Conservation (phyloP, 2,329 filamentous ascomycete species). For the Fusarium algeriense region DNA sequence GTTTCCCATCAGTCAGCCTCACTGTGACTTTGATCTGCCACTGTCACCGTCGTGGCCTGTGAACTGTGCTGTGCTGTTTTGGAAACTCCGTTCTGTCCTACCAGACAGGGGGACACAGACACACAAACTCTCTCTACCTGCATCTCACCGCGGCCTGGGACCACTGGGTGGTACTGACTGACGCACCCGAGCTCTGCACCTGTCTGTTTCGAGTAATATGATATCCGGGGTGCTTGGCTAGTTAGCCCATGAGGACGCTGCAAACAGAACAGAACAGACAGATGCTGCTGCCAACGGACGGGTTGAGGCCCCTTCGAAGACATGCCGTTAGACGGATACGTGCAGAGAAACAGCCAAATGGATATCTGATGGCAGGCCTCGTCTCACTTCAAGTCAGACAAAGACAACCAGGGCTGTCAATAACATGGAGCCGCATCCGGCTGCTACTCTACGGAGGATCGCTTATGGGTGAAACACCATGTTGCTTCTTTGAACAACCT, state of each 20-base stretch:
- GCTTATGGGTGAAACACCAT: constrained; percentile 31
- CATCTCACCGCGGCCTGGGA: constrained; percentile 38
- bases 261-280: constrained; percentile 14
- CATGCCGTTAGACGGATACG: constrained; percentile 36
- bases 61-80: constrained; percentile 5
- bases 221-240: constrained; percentile 31
- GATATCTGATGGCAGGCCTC: constrained; percentile 42
- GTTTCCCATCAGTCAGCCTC: constrained; percentile 45
- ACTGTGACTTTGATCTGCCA: constrained; percentile 29
- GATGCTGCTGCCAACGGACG: constrained; percentile 36
- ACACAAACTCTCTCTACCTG: constrained; percentile 33
- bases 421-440: background rate
- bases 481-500: constrained; percentile 19
- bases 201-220: constrained; percentile 43
- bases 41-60: constrained; percentile 34
- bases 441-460: background rate
- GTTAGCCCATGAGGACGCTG: constrained; percentile 19
- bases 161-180: constrained; percentile 43
- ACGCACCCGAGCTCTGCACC: constrained; percentile 39
- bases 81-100: constrained; percentile 15
- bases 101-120: constrained; percentile 11
- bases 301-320: constrained; percentile 41
- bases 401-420: background rate
- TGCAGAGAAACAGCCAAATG: constrained; percentile 35
- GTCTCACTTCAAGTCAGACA: constrained; percentile 30